phyloP scores from a whole-genome alignment of 2,329 filamentous ascomycete genomes.

The Colletotrichum tropicale region DNA sequence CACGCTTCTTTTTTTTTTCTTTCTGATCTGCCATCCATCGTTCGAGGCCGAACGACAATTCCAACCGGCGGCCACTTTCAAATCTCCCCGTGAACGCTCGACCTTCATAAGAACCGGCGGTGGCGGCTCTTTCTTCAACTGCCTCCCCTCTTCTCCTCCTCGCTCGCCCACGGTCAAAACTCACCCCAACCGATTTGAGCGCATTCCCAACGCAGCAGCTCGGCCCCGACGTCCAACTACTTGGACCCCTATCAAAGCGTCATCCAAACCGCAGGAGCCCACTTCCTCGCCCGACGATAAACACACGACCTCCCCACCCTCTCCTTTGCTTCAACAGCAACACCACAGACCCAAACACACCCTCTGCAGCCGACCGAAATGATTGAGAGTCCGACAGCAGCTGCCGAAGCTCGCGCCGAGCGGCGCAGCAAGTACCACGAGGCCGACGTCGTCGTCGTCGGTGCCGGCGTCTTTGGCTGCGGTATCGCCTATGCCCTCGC shows the following conservation, averaged over 20 bases:
- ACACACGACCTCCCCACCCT: not conserved
- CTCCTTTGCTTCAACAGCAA: constrained; percentile 5
- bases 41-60: constrained; percentile 15
- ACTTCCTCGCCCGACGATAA: not conserved
- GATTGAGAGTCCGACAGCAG: constrained; percentile 37
- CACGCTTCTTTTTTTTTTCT: constrained; percentile 8
- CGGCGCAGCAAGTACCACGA: constrained; percentile 62
- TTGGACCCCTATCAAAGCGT: not conserved
- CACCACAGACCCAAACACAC: not conserved
- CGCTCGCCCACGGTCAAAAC: not conserved
- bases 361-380: constrained; percentile 7
- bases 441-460: constrained; percentile 88
- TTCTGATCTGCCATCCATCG: constrained; percentile 2
- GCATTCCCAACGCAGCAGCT: constrained; percentile 5
- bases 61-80: not conserved
- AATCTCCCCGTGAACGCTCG: not conserved
- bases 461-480: constrained; percentile 89
- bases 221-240: not conserved
- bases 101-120: not conserved
- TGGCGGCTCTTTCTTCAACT: not conserved
- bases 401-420: constrained; percentile 45
- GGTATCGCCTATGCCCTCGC: constrained; percentile 84
- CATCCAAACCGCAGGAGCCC: not conserved
- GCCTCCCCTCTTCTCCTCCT: not conserved
- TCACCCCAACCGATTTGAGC: not conserved